Evolutionary conservation across 2,329 filamentous ascomycete species (phyloP).

Genomic region (Bipolaris zeicola): DNA sequence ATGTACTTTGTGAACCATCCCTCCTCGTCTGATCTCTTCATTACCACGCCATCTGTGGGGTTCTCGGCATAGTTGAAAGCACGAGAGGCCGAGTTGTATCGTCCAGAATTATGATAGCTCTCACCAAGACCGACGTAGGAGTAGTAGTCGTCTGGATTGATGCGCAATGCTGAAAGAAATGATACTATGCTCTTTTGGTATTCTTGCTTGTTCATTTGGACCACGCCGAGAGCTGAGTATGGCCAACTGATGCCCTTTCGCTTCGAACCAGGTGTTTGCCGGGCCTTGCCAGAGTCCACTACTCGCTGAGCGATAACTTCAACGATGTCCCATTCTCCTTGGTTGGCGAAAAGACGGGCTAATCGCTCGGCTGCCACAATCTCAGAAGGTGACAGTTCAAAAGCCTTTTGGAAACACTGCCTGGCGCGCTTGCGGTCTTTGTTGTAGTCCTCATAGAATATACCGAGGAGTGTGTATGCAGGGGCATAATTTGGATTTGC

Average conservation of each 20-base stretch:
- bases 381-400: slow-evolving; percentile 88
- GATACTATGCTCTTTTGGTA: slow-evolving; percentile 87
- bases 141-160: slow-evolving; percentile 86
- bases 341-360: slow-evolving; percentile 83
- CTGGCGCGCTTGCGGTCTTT: slow-evolving; percentile 84
- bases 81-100: slow-evolving; percentile 91
- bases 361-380: slow-evolving; percentile 85
- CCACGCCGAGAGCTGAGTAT: slow-evolving; percentile 88
- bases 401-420: slow-evolving; percentile 95
- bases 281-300: slow-evolving; percentile 91
- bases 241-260: slow-evolving; percentile 95
- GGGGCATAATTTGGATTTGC: slow-evolving; percentile 87
- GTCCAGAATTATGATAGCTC: slow-evolving; percentile 91
- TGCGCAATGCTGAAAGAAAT: slow-evolving; percentile 85
- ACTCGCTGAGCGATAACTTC: slow-evolving; percentile 90
- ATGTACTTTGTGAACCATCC: slow-evolving; percentile 97
- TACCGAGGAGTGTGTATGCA: slow-evolving; percentile 86
- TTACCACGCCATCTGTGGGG: slow-evolving; percentile 66
- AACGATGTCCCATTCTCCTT: slow-evolving; percentile 94
- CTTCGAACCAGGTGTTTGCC: slow-evolving; percentile 89
- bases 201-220: slow-evolving; percentile 92
- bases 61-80: slow-evolving; percentile 85
- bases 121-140: slow-evolving; percentile 97
- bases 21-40: slow-evolving; percentile 64
- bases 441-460: slow-evolving; percentile 90